Evolutionary conservation across 2,329 filamentous ascomycete genomes (phyloP).

Genomic region (Aspergillus proliferans): DNA sequence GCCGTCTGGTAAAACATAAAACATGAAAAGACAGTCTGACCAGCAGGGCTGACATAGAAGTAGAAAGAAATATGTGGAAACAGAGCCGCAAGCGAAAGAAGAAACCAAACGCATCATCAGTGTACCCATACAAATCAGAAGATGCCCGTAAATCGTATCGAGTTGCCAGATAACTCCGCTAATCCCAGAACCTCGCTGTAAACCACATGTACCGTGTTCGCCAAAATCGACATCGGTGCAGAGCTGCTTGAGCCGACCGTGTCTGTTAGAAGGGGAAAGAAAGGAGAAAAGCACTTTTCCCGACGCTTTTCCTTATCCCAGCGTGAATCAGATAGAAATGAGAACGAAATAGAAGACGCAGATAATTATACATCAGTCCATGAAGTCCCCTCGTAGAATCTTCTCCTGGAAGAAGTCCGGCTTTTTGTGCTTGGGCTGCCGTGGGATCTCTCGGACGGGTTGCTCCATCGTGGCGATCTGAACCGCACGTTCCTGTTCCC

Average conservation of each 20-base stretch:
- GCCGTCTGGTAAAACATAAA: not conserved
- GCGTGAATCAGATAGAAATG: not conserved
- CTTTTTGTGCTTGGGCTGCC: conserved; percentile 54
- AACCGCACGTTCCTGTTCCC: not conserved
- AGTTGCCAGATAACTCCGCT: too few relatives aligned
- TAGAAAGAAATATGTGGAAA: not conserved
- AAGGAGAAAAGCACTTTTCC: too few relatives aligned
- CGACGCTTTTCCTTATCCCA: too few relatives aligned
- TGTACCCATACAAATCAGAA: too few relatives aligned
- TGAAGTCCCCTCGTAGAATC: conserved; percentile 95
- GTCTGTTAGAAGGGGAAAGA: too few relatives aligned
- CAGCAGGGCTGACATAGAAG: not conserved
- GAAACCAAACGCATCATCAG: too few relatives aligned
- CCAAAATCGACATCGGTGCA: too few relatives aligned
- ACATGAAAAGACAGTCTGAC: not conserved
- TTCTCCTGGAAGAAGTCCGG: conserved; percentile 95
- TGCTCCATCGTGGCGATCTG: conserved; percentile 46
- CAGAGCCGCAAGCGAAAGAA: too few relatives aligned
- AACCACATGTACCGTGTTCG: too few relatives aligned
- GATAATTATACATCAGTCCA: conserved; percentile 60
- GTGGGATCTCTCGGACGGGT: conserved; percentile 41
- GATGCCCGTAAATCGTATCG: too few relatives aligned
- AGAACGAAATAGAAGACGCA: not conserved
- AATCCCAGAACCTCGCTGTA: too few relatives aligned
- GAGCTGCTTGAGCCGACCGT: too few relatives aligned